Percentiles rank a stretch among this genome's conserved stretches.
Conservation (phyloP, 805 yeast genomes). For the Nematodospora valgi region DNA sequence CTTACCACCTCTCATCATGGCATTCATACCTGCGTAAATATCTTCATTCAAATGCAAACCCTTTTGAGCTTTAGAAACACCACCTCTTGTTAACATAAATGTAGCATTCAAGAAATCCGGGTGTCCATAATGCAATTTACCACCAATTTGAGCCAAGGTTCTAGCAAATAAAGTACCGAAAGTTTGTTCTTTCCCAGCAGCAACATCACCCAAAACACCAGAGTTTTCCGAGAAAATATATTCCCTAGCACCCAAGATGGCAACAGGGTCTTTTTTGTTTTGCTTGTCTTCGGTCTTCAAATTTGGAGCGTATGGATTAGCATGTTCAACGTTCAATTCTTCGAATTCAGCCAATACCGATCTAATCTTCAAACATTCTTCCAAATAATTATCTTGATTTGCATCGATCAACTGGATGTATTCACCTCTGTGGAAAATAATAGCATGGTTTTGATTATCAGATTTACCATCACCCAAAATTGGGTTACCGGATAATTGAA, state of each 20-base stretch:
- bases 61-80: conserved; percentile 81
- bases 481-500: conserved; percentile 74
- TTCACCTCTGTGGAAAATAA: conserved; percentile 76
- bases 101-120: conserved; percentile 76
- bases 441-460: conserved; percentile 77
- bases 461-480: conserved; percentile 83
- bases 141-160: conserved; percentile 78
- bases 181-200: conserved; percentile 87
- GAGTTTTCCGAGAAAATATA: conserved; percentile 79
- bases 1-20: conserved; percentile 74
- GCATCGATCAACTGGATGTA: conserved; percentile 80
- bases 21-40: conserved; percentile 84
- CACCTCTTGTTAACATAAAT: conserved; percentile 83
- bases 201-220: conserved; percentile 80
- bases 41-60: conserved; percentile 83
- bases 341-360: conserved; percentile 75
- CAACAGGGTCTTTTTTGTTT: conserved; percentile 55
- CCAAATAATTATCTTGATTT: conserved; percentile 78
- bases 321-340: conserved; percentile 56
- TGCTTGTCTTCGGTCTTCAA: conserved; percentile 55
- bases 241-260: conserved; percentile 81
- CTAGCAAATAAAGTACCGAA: conserved; percentile 83
- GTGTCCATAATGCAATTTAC: conserved; percentile 82
- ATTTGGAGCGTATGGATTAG: conserved; percentile 77
- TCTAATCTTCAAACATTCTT: conserved; percentile 77